These are phyloP conservation scores for Lipomyces yamadae DNA, from an alignment of 805 yeast genomes.

Conservation along the genomic window DNA sequence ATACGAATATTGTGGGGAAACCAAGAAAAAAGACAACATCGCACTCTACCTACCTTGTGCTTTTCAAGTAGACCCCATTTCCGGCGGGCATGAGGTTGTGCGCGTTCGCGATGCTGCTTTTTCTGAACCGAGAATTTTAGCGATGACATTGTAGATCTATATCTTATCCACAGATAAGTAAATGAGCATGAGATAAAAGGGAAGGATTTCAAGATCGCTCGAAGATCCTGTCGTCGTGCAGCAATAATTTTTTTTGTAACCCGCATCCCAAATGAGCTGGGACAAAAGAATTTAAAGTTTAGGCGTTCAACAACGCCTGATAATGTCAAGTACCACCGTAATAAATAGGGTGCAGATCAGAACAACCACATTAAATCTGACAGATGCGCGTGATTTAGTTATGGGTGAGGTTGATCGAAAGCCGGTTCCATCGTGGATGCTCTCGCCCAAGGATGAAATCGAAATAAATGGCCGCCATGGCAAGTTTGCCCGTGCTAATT, in stretches of 20 bases:
- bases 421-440: slow-evolving; percentile 33
- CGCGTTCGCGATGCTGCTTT: slow-evolving; percentile 93
- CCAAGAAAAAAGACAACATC: neutral
- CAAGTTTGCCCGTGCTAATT: slow-evolving; percentile 23
- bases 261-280: too few relatives aligned
- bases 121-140: slow-evolving; percentile 90
- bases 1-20: neutral
- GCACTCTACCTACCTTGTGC: slow-evolving; percentile 56
- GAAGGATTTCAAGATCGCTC: neutral
- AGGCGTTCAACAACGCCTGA: neutral
- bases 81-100: slow-evolving; percentile 77
- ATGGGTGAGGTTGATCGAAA: slow-evolving; percentile 3
- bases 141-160: slow-evolving; percentile 60
- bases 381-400: neutral
- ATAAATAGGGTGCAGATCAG: neutral
- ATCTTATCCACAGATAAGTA: neutral
- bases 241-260: neutral
- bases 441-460: slow-evolving; percentile 33
- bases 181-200: neutral
- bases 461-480: slow-evolving; percentile 21
- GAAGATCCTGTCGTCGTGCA: too few relatives aligned
- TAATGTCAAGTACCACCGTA: neutral
- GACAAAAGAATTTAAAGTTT: neutral
- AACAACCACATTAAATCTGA: neutral
- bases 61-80: slow-evolving; percentile 88